Evolutionary conservation across 2,329 filamentous ascomycete species (phyloP).

Genomic region (Apiospora malaysiana): DNA sequence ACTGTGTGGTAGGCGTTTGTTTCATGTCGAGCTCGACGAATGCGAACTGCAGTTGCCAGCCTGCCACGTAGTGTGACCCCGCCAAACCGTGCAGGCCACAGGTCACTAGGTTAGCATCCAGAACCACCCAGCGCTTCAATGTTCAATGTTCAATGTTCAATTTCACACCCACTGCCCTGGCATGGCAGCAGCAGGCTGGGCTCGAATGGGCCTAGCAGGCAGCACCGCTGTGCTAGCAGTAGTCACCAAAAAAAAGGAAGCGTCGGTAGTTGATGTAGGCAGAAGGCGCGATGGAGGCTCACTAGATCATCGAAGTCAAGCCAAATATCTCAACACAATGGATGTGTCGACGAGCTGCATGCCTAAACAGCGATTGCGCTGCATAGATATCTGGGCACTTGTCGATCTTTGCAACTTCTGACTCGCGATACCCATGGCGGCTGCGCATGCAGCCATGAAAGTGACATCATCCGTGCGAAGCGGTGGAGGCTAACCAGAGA

Average conservation of each 20-base stretch:
- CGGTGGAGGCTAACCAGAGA: background rate
- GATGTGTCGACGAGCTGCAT: constrained; percentile 9
- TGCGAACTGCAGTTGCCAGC: constrained; percentile 15
- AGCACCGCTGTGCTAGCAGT: background rate
- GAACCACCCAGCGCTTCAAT: no score
- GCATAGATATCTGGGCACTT: constrained; percentile 12
- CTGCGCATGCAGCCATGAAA: background rate
- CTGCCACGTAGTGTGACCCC: constrained; percentile 18
- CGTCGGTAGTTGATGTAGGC: background rate
- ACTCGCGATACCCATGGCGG: constrained; percentile 7
- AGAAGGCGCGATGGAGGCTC: background rate
- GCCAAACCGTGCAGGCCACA: constrained; percentile 9
- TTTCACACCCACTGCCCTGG: background rate
- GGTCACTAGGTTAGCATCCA: background rate
- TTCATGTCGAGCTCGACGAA: constrained; percentile 4
- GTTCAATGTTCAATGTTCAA: no score
- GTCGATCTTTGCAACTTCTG: constrained; percentile 15
- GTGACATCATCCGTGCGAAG: constrained; percentile 3
- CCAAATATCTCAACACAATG: background rate
- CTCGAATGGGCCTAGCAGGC: background rate
- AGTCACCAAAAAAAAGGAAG: no score
- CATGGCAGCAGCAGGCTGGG: background rate
- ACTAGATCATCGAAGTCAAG: background rate
- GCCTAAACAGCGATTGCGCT: constrained; percentile 3
- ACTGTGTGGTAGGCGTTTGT: constrained; percentile 13